Evolutionary conservation across 1,139 yeast species (phyloP), one percentile per base, ranked within the genome.

Genomic region (Yamadazyma songkhlaensis): DNA sequence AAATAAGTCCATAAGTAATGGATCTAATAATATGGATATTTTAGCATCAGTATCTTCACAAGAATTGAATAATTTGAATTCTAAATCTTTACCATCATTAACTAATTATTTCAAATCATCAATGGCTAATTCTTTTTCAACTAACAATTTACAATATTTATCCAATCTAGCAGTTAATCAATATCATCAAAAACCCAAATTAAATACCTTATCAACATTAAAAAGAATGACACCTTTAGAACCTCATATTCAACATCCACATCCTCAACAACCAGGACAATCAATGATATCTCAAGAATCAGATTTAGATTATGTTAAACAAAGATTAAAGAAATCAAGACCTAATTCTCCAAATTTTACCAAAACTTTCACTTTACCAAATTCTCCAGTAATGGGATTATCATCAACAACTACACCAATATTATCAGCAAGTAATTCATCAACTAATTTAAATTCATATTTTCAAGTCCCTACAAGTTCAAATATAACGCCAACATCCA

Each of bases 31-130:
- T 53, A 85, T 86, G 57, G 85, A 85, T 55, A 72, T 84, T 3
- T 63, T 86, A 43, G 95, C 94, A 3, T 77, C 84, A 20, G 94
- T 95, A 3, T 95, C 95, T 1, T 76, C 89, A 5, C 85, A 84
- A 53, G 92, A 85, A 55, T 68, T 86, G 39, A 84, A 65, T 37
- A 64, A 71, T 42, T 51, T 81, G 41, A 80, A 76, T 49, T 51
- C 61, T 14, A 77, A 74, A 53, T 80, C 86, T 1, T 67, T 83
- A 29, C 89, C 89, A 2, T 74, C 86, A 3, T 62, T 82, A 37
- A 68, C 84, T 0, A 80, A 81, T 32, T 81, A 77, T 59, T 81
- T 81, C 42, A 47, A 46, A 29, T 25, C 48, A 2, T 39, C 45
- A 11, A 43, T 43, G 9, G 29, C 47, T 10, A 48, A 48, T 30